A percentile compares a stretch with the other conserved stretches of the same genome.
Conservation (phyloP, 148 eudicot genomes). For the Nyssa sinensis region DNA sequence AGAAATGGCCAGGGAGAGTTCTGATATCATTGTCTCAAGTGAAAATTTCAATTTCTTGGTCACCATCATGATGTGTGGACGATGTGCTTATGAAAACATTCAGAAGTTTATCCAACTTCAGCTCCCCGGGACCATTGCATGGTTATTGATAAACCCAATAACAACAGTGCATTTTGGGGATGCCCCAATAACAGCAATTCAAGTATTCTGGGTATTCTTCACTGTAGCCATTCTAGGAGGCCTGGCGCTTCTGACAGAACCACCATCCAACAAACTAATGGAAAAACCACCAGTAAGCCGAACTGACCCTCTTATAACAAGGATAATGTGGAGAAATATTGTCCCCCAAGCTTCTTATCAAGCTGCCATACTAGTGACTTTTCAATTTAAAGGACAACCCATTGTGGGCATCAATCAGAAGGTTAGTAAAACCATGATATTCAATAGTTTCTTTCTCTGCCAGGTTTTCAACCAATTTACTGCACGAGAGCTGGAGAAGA, state of each 20-base stretch:
- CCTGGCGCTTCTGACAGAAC: slow-evolving; percentile 24
- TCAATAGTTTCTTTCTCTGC: slow-evolving; percentile 25
- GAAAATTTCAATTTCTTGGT: slow-evolving; percentile 2
- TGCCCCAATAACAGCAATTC: slow-evolving; percentile 22
- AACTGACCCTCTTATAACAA: slow-evolving; percentile 7
- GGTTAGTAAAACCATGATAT: slow-evolving; percentile 11
- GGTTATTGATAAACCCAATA: slow-evolving; percentile 12
- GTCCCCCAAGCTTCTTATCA: slow-evolving; percentile 22
- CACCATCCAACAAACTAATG: neutral
- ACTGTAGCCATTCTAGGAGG: slow-evolving; percentile 21
- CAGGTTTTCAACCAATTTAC: slow-evolving; percentile 27
- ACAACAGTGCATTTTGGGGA: slow-evolving; percentile 4
- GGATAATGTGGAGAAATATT: slow-evolving; percentile 24
- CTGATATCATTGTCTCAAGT: slow-evolving; percentile 13
- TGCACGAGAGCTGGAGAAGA: slow-evolving; percentile 24
- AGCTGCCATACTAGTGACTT: slow-evolving; percentile 6
- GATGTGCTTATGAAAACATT: slow-evolving; percentile 17
- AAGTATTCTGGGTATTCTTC: slow-evolving; percentile 20
- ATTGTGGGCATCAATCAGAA: neutral
- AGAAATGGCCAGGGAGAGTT: slow-evolving; percentile 11
- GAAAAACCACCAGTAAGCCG: neutral
- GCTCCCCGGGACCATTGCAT: slow-evolving; percentile 19
- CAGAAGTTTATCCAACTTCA: slow-evolving; percentile 25
- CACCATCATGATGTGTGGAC: slow-evolving; percentile 12
- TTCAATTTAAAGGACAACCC: slow-evolving; percentile 17